Evolutionary conservation across 2,329 filamentous ascomycete species (phyloP), one percentile per base, ranked within the genome.

Genomic region (Neopestalotiopsis rosae): DNA sequence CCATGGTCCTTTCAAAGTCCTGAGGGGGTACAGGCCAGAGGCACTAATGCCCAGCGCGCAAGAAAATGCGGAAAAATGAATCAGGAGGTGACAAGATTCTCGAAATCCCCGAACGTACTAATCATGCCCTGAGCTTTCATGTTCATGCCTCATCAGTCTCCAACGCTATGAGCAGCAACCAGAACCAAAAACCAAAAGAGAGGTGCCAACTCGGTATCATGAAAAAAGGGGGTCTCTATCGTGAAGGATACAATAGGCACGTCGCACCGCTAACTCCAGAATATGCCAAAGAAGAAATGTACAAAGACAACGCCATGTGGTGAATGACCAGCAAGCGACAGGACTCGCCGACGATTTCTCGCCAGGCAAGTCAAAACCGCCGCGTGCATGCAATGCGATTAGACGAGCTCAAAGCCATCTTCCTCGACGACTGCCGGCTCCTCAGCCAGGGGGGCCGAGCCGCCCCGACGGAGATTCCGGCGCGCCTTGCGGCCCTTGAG

Each of bases 401-500:
- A 79, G 32, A 84, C 69, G 57, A 84, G 74, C 74, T 84, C 81
- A 70, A 84, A 84, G 42, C 81, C 82, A 12, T 83, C 81, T 59
- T 82, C 82, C 65, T 83, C 82, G 63, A 76, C 68, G 32, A 74
- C 67, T 61, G 76, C 74, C 2, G 74, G 66, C 5, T 78, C 76
- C 20, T 74, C 73, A 14, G 67, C 56, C 2, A 68, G 65, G 5
- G 75, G 61, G 10, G 71, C 69, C 70, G 76, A 74, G 69, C 74
- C 75, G 65, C 74, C 74, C 13, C 74, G 74, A 20, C 82, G 81
- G 67, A 86, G 74, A 66, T 80, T 79, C 66, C 78, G 78, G 17
- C 82, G 81, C 14, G 82, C 83, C 79, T 81, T 83, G 56, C 80
- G 78, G 56, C 84, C 83, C 73, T 79, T 81, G 49, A 85, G 77